Evolutionary conservation across 2,329 filamentous ascomycete genomes (phyloP).

Genomic region (Geosmithia morbida): DNA sequence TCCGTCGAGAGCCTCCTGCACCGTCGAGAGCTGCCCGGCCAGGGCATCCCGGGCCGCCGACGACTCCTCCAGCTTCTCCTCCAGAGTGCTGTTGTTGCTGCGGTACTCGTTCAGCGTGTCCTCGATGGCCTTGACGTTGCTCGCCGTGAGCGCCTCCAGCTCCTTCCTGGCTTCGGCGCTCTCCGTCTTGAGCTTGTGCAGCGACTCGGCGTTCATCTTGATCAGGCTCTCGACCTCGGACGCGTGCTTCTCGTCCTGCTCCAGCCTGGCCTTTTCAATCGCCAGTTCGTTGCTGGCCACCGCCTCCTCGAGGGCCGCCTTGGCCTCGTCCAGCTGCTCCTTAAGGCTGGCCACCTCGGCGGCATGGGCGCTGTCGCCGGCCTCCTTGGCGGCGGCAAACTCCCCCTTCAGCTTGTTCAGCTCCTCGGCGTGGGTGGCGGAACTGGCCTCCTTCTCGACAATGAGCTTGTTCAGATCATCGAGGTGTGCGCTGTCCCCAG

Average conservation of each 20-base stretch:
- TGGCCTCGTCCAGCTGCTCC: constrained; percentile 14
- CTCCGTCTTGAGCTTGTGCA: constrained; percentile 25
- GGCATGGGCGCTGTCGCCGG: constrained; percentile 8
- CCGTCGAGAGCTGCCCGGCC: constrained; percentile 18
- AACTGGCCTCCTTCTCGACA: constrained; percentile 15
- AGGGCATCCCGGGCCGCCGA: constrained; percentile 19
- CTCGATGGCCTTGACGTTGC: constrained; percentile 22
- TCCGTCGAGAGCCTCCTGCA: constrained; percentile 28
- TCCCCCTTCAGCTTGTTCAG: constrained; percentile 17
- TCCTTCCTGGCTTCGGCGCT: constrained; percentile 22
- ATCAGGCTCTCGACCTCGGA: constrained; percentile 32
- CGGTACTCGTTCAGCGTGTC: constrained; percentile 24
- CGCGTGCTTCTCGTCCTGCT: constrained; percentile 29
- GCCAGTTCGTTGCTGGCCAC: constrained; percentile 17
- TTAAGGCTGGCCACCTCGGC: constrained; percentile 15
- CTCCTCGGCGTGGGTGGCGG: constrained; percentile 17
- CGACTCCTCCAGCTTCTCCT: constrained; percentile 21
- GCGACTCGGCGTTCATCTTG: constrained; percentile 23
- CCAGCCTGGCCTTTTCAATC: constrained; percentile 23
- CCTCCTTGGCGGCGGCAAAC: constrained; percentile 12
- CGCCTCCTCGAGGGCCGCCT: constrained; percentile 11
- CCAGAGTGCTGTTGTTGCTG: constrained; percentile 14
- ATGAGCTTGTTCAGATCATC: constrained; percentile 17
- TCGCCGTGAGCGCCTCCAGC: constrained; percentile 24
- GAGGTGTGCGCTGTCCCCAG: constrained; percentile 15